phyloP scores from a whole-genome alignment of 768 basidiomycete genomes.

The Rhodotorula babjevae region DNA sequence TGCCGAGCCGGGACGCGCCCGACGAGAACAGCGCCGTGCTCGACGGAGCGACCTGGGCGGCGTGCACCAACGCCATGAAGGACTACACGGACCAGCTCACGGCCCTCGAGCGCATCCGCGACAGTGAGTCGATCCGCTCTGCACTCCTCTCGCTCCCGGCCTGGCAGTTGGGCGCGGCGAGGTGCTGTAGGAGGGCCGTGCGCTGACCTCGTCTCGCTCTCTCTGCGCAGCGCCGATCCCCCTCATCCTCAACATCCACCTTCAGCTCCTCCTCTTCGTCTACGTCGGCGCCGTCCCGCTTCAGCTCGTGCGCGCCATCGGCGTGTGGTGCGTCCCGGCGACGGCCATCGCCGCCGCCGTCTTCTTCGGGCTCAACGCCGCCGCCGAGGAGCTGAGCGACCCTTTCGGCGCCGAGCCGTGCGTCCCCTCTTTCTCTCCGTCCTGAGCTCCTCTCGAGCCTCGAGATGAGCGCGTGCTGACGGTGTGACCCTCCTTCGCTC shows the following conservation, averaged over 20 bases:
- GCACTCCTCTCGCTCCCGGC: no score
- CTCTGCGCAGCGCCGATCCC: constrained; percentile 29
- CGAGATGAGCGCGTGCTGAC: neutral
- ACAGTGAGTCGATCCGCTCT: constrained; percentile 11
- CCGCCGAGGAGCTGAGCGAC: constrained; percentile 31
- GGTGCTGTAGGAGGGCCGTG: no score
- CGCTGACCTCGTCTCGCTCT: neutral
- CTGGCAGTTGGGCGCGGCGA: no score
- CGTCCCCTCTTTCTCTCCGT: neutral
- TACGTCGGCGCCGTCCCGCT: constrained; percentile 36
- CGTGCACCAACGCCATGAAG: constrained; percentile 11
- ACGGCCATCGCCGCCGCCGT: constrained; percentile 23
- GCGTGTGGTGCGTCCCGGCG: constrained; percentile 22
- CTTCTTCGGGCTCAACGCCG: constrained; percentile 30
- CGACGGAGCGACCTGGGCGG: constrained; percentile 25
- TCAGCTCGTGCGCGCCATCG: constrained; percentile 27
- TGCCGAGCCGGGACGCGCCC: constrained; percentile 7
- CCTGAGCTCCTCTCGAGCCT: no score
- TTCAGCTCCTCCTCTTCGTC: constrained; percentile 36
- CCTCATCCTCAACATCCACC: constrained; percentile 34
- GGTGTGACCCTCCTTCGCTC: neutral
- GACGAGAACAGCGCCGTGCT: constrained; percentile 1
- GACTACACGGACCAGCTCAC: constrained; percentile 33
- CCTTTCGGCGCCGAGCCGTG: constrained; percentile 34
- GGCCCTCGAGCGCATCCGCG: constrained; percentile 33